Base-by-base conservation (phyloP, 331 rosid genomes). In the Malus hybrid region DNA sequence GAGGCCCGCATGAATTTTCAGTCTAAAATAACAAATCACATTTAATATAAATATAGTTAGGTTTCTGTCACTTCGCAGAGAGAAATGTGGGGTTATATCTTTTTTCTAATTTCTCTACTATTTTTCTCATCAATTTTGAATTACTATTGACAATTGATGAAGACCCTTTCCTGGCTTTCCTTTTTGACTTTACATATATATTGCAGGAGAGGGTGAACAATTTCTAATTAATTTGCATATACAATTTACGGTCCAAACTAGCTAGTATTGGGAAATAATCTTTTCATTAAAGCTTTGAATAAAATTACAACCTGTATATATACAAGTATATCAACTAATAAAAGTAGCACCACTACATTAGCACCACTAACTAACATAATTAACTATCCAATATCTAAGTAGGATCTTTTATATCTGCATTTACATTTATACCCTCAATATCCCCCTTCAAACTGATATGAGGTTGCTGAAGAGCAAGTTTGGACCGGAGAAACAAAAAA, bases 21-120 rank as follows among this genome's bases (percentile, higher is more conserved):
- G 65, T 72, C 73, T 78, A 73, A 70, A 78, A 72, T 66, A 44
- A 74, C 28, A 62, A 64, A 72, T 65, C 67, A 79, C 50, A 80
- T 87, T 59, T 67, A 67, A 33, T 33, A 28, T 52, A 36, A 67
- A 62, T 39, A 29, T 44, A 32, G 90, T 78, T 86, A 88, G 96
- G 91, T 90, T 82, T 46, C 44, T 64, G 91, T 86, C 88, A 85
- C 78, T 72, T 86, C 87, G 48, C 5, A 59, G 68, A 72, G 69
- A 68, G 74, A 31, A 14, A 13, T 34, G 93, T 86, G 87, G 85
- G 96, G 86, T 82, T 87, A 16, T 6, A 16, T 24, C 24, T 24
- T 16, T 16, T 52, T 6, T 61, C 29, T 11, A 3, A 39, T 75
- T 52, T 7, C 20, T 18, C 63, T 19, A 8, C 18, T 34, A 48